Evolutionary conservation across 106 monocot genomes (phyloP).

Genomic region (Platanthera guangdongensis): DNA sequence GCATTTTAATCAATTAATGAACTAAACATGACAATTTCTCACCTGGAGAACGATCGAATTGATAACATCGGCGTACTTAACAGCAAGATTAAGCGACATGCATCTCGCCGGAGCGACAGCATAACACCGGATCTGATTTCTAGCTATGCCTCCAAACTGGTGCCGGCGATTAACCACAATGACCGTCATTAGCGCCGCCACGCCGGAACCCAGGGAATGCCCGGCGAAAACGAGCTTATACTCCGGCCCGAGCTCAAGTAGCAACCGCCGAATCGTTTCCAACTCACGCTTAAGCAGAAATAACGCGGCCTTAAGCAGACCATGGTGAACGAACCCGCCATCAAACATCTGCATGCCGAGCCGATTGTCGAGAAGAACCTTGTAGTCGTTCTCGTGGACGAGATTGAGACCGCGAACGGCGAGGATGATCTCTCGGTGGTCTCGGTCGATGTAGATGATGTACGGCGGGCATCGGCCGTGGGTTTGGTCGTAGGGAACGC

Average conservation of each 20-base stretch:
- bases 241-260: conserved; percentile 2
- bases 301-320: conserved; percentile 37
- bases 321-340: conserved; percentile 59
- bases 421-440: conserved; percentile 41
- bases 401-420: conserved; percentile 59
- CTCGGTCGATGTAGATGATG: conserved; percentile 38
- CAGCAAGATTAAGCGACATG: conserved; percentile 57
- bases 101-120: conserved; percentile 59
- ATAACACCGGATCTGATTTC: conserved; percentile 37
- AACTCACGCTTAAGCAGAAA: conserved; percentile 28
- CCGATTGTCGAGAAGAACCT: conserved; percentile 48
- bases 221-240: conserved; percentile 41
- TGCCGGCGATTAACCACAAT: conserved; percentile 37
- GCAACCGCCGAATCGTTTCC: conserved; percentile 1
- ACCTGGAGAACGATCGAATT: conserved; percentile 36
- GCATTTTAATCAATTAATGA: not conserved
- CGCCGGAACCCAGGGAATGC: conserved; percentile 51
- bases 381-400: conserved; percentile 43
- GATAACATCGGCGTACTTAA: conserved; percentile 69
- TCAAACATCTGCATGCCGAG: conserved; percentile 46
- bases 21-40: not conserved
- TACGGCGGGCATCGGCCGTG: conserved; percentile 37
- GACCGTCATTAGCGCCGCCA: conserved; percentile 41
- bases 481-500: conserved; percentile 32
- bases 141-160: conserved; percentile 31